Evolutionary conservation across 1,139 yeast species (phyloP), one percentile per base, ranked within the genome.

Genomic region (Kurtzmaniella quercitrusa): DNA sequence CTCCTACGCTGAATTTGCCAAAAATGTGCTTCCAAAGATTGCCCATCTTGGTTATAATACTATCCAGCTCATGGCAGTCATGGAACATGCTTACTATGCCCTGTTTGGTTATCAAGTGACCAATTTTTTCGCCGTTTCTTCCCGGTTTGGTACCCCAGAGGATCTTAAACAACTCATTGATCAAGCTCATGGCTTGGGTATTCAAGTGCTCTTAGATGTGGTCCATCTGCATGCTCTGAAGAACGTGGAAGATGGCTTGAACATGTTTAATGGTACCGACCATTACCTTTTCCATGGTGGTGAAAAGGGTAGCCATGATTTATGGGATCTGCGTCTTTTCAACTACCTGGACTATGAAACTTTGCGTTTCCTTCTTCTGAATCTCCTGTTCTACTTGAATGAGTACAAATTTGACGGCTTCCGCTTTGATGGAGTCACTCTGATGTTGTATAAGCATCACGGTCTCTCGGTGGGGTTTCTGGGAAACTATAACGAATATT

Each of bases 1-100:
- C 1, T 68, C 91, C 12, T 93, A 91, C 63, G 81, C 79, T 53
- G 94, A 93, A 60, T 93, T 93, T 61, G 86, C 96, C 18, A 52
- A 69, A 40, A 82, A 87, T 50, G 74, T 90, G 15, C 73, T 93
- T 49, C 98, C 98, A n/a, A 74, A 85, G 39, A 87, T 93, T 54
- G 81, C 81, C 55, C 77, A 82, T 50, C 73, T 91, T 50, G 98
- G 97, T 19, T 93, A 93, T 63, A 89, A 93, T 60, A 83, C 96
- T 7, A 85, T 93, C 54, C 98, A 93, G 65, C 74, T 93, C 58
- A 93, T 93, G 98, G 97, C 98, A 0, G 77, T 93, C 42, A 93
- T 93, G 98, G 98, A 93, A 63, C 98, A 93, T 62, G 98, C 98
- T 1, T 93, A 93, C 63, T 93, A 93, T 60, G 98, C 98, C 1